Evolutionary conservation across 176 grass and related monocot genomes (phyloP), one percentile per base, ranked within the genome.

Genomic region (Ensete glaucum): DNA sequence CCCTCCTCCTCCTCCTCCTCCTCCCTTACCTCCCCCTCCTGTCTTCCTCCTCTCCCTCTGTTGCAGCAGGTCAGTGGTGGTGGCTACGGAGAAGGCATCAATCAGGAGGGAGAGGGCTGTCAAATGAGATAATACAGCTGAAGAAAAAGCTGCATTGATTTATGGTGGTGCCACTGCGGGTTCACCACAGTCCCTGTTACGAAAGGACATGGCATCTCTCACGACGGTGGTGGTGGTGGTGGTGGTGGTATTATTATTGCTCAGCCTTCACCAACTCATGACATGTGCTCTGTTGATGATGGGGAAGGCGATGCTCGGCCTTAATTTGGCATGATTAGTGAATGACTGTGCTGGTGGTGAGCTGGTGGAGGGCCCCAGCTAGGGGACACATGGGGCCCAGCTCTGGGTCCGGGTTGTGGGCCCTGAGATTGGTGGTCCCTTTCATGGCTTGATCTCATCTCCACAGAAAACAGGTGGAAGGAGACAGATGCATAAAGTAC

Each of bases 201-300:
- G 22, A 23, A 51, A 51, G 34, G 67, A 70, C 67, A 51, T 50
- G 67, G 67, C 67, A 70, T 70, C 67, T 70, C 48, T 19, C 13
- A 34, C 2, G 3, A 9, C 8, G 6, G 15, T 16, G 2, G 27
- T 25, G 24, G 24, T 25, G 24, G 24, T 23, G 22, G 24, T 23
- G 22, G 22, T 23, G 22, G 22, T 23, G 0, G 0, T 29, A 43
- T 34, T 6, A 67, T 26, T 67, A 67, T 34, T 16, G 16, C 8
- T 67, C 1, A 65, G 23, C 21, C 63, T 65, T 70, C 51, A 51
- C 67, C 48, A 70, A 70, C 67, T 70, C 67, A 51, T 21, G 9
- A 9, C 67, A 70, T 20, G 10, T 70, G 34, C 12, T 70, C 0
- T 9, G 16, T 51, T 70, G 51, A 70, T 21, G 17, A 70, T 51